Percentiles rank a stretch among this genome's conserved stretches.
phyloP scores from a whole-genome alignment of 108 stramenopile genomes.

The Aurantiochytrium sp. region DNA sequence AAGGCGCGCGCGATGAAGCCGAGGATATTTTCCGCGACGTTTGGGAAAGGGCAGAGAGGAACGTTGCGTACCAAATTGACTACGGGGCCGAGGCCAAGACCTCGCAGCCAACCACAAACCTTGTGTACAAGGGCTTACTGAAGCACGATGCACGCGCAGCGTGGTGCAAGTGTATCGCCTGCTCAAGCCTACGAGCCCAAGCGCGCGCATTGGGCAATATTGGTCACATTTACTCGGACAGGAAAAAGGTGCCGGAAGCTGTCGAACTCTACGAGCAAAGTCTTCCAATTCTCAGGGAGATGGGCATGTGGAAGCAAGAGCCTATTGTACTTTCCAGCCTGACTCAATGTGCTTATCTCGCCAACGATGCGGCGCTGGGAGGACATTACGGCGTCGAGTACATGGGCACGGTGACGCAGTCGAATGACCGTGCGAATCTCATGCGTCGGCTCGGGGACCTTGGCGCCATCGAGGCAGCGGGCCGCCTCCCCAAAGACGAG shows the following conservation, averaged over 20 bases:
- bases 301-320: slow-evolving; percentile 18
- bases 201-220: neutral
- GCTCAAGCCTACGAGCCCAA: neutral
- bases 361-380: neutral
- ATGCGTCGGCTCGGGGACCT: neutral
- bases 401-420: neutral
- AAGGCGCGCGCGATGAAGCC: neutral
- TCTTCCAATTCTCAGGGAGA: neutral
- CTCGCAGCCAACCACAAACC: neutral
- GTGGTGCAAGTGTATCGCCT: slow-evolving; percentile 12
- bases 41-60: neutral
- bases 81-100: neutral
- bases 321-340: neutral
- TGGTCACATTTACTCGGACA: neutral
- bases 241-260: neutral
- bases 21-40: neutral
- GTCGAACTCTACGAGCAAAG: neutral
- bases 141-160: neutral
- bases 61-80: neutral
- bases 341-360: neutral
- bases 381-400: neutral
- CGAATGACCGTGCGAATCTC: neutral
- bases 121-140: neutral
- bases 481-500: neutral
- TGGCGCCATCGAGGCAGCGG: neutral